These are phyloP conservation scores for Candida mattraensis DNA, from an alignment of 805 yeast species.

Conservation along the genomic window DNA sequence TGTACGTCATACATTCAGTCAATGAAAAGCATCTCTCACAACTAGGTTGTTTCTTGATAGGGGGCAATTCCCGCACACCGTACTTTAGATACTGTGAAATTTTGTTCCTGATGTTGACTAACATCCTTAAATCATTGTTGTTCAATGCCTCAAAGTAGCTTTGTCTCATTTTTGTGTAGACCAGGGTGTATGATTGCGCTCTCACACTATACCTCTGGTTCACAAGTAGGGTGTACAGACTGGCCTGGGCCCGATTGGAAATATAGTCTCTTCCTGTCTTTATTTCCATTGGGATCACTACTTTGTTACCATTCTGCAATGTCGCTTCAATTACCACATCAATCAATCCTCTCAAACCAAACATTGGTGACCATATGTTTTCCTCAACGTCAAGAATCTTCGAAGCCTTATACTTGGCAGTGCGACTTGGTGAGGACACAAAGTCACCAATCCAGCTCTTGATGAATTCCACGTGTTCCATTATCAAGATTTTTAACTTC, in stretches of 20 bases:
- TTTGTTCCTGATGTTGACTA: constrained; percentile 71
- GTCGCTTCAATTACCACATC: constrained; percentile 80
- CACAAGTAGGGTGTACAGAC: constrained; percentile 74
- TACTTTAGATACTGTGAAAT: constrained; percentile 59
- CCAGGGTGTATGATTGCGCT: constrained; percentile 62
- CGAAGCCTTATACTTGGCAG: constrained; percentile 47
- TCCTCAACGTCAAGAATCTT: constrained; percentile 85
- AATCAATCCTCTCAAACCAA: constrained; percentile 84
- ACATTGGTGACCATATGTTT: constrained; percentile 86
- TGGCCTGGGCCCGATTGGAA: constrained; percentile 82
- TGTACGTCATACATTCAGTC: constrained; percentile 62
- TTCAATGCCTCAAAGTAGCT: constrained; percentile 40
- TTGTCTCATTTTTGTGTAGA: constrained; percentile 68
- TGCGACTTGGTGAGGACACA: constrained; percentile 19
- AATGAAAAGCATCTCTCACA: constrained; percentile 64
- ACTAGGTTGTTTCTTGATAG: constrained; percentile 46
- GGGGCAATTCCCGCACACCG: constrained; percentile 52
- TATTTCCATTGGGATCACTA: constrained; percentile 79
- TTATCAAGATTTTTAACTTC: constrained; percentile 42
- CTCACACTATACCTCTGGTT: constrained; percentile 77
- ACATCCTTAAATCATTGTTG: constrained; percentile 57
- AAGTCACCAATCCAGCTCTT: constrained; percentile 52
- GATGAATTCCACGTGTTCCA: constrained; percentile 51
- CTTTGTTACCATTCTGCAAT: constrained; percentile 44
- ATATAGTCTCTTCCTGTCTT: constrained; percentile 76